A percentile compares a stretch with the other conserved stretches of the same genome.
Evolutionary conservation across 2,329 filamentous ascomycete species (phyloP).

Genomic region (Ophiosphaerella narmari): DNA sequence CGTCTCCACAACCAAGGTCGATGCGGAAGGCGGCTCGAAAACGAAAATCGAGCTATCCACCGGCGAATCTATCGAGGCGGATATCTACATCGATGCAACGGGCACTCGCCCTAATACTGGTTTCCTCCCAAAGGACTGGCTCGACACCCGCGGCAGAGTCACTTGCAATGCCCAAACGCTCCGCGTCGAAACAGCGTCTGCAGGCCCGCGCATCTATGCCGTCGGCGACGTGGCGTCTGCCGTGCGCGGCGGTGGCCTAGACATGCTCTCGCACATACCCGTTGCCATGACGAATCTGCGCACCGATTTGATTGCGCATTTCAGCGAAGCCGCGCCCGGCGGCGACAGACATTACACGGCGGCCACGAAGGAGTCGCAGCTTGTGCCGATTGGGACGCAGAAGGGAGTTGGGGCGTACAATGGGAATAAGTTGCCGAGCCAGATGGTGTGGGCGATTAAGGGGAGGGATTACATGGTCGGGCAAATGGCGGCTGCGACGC

Average conservation of each 20-base stretch:
- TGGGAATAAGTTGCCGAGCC: slow-evolving; percentile 45
- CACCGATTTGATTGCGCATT: slow-evolving; percentile 50
- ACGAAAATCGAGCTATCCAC: slow-evolving; percentile 49
- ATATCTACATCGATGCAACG: slow-evolving; percentile 60
- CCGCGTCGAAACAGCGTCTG: slow-evolving; percentile 50
- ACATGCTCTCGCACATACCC: slow-evolving; percentile 48
- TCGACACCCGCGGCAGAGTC: slow-evolving; percentile 56
- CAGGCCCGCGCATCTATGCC: slow-evolving; percentile 53
- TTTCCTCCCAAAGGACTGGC: slow-evolving; percentile 57
- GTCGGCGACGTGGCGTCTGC: slow-evolving; percentile 55
- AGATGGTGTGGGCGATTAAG: slow-evolving; percentile 51
- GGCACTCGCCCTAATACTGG: slow-evolving; percentile 58
- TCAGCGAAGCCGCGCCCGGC: slow-evolving; percentile 27
- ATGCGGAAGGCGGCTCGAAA: slow-evolving; percentile 47
- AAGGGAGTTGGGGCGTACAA: slow-evolving; percentile 46
- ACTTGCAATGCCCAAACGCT: slow-evolving; percentile 54
- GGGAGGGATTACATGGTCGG: slow-evolving; percentile 48
- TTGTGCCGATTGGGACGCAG: slow-evolving; percentile 42
- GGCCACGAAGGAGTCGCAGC: slow-evolving; percentile 41
- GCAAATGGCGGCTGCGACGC: slow-evolving; percentile 27
- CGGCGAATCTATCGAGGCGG: slow-evolving; percentile 55
- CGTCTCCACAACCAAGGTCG: slow-evolving; percentile 27
- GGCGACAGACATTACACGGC: slow-evolving; percentile 40
- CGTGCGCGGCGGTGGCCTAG: slow-evolving; percentile 52
- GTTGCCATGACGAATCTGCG: slow-evolving; percentile 53